These are phyloP conservation scores for Macadamia integrifolia DNA, from an alignment of 164 flowering plant genomes.

Conservation along the genomic window DNA sequence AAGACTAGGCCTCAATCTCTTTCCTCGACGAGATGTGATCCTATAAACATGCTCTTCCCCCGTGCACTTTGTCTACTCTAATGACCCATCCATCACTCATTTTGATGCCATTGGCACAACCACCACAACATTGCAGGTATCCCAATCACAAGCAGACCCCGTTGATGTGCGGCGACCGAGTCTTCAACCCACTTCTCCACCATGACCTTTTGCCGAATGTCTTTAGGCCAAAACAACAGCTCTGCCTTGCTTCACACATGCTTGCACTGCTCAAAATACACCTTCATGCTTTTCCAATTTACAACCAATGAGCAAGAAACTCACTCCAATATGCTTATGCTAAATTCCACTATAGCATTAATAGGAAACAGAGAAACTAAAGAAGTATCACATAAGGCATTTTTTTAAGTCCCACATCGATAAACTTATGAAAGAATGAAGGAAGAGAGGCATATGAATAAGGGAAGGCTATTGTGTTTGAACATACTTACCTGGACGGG, in stretches of 20 bases:
- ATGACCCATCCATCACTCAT: constrained; percentile 58
- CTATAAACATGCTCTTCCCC: constrained; percentile 88
- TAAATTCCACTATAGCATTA: constrained; percentile 40
- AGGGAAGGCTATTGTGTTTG: no score
- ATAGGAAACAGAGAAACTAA: constrained; percentile 48
- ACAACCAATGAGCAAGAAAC: constrained; percentile 68
- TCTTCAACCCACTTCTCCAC: constrained; percentile 33
- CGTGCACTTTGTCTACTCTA: constrained; percentile 56
- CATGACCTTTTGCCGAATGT: constrained; percentile 53
- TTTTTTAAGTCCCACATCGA: constrained; percentile 31
- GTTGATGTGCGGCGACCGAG: constrained; percentile 67
- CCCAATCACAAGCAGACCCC: constrained; percentile 59
- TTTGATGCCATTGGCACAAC: constrained; percentile 6
- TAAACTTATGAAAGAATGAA: constrained; percentile 73
- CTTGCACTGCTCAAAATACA: constrained; percentile 30
- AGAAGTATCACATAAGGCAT: constrained; percentile 12
- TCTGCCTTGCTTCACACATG: constrained; percentile 17
- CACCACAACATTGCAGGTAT: constrained; percentile 15
- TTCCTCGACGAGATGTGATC: constrained; percentile 31
- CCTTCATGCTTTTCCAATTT: constrained; percentile 45
- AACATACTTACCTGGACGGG: no score
- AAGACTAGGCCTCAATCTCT: constrained; percentile 14
- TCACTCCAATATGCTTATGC: constrained; percentile 41
- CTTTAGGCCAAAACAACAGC: constrained; percentile 58
- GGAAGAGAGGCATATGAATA: constrained; percentile 14